These are phyloP conservation scores for Parachaetomium inaequale DNA, from an alignment of 495 filamentous ascomycete genomes.

Conservation along the genomic window DNA sequence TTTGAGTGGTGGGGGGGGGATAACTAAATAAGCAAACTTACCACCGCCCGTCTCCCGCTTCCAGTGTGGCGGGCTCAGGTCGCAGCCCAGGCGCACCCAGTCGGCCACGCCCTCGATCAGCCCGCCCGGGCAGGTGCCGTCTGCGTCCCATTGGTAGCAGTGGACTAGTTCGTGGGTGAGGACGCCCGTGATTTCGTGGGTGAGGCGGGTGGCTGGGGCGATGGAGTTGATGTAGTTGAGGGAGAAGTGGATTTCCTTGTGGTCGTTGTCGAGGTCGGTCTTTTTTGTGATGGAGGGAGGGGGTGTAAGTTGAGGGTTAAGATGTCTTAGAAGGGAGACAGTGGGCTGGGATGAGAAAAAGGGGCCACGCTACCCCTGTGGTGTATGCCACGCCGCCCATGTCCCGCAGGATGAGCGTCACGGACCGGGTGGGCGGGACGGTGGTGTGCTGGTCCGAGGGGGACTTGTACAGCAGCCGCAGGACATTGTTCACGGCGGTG, in stretches of 20 bases:
- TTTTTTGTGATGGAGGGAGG: not conserved
- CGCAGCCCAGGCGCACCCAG: slow-evolving; percentile 77
- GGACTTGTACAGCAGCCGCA: slow-evolving; percentile 58
- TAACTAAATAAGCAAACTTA: slow-evolving; percentile 9
- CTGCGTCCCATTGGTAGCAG: slow-evolving; percentile 81
- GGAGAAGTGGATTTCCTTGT: slow-evolving; percentile 93
- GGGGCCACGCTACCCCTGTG: slow-evolving; percentile 47
- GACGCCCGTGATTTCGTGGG: slow-evolving; percentile 77
- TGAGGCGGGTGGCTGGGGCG: slow-evolving; percentile 37
- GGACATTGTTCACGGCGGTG: slow-evolving; percentile 60
- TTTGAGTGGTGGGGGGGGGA: not conserved
- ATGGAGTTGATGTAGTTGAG: slow-evolving; percentile 64
- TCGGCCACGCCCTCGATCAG: slow-evolving; percentile 92
- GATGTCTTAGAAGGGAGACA: not conserved
- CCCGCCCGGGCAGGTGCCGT: slow-evolving; percentile 64
- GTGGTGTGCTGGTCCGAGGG: slow-evolving; percentile 37
- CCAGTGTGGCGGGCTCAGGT: slow-evolving; percentile 82
- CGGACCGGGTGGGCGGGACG: slow-evolving; percentile 58
- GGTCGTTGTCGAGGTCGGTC: slow-evolving; percentile 74
- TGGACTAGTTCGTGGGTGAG: slow-evolving; percentile 92
- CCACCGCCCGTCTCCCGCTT: slow-evolving; percentile 42
- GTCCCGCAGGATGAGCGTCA: slow-evolving; percentile 79
- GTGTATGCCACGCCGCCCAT: slow-evolving; percentile 89
- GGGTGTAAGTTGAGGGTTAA: not conserved
- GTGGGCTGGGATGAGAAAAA: not conserved